Percentiles rank a stretch among this genome's conserved stretches.
phyloP scores from a whole-genome alignment of 2,329 filamentous ascomycete species.

The Diplodia scrobiculata region DNA sequence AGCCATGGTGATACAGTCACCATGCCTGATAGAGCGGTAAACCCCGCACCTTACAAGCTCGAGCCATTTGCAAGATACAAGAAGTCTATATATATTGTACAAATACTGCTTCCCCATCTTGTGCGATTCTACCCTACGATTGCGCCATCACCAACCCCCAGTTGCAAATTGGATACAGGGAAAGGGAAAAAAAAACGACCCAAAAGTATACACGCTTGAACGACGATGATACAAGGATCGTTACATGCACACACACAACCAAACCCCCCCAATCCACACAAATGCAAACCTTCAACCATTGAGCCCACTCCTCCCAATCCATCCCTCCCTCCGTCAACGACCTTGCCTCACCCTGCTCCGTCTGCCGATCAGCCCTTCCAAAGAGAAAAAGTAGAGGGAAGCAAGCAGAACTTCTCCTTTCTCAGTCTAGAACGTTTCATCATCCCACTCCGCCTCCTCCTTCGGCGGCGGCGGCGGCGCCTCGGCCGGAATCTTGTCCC shows the following conservation, averaged over 20 bases:
- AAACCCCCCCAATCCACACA: no score
- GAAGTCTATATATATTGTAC: not conserved
- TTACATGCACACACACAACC: not conserved
- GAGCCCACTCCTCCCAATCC: not conserved
- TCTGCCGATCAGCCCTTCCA: not conserved
- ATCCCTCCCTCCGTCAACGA: not conserved
- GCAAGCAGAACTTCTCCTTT: not conserved
- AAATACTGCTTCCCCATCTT: not conserved
- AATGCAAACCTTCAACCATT: not conserved
- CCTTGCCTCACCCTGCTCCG: not conserved
- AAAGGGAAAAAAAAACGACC: no score
- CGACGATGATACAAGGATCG: not conserved
- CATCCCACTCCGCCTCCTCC: conserved; percentile 31
- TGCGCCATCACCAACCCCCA: not conserved
- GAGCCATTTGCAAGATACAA: not conserved
- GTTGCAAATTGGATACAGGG: not conserved
- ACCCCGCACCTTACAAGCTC: not conserved
- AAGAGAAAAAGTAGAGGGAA: not conserved
- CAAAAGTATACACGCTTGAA: not conserved
- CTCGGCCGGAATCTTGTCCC: conserved; percentile 64
- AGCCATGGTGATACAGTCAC: not conserved
- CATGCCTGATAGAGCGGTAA: not conserved
- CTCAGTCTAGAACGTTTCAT: conserved; percentile 12
- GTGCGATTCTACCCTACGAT: no score
- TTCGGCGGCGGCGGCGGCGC: not conserved